Evolutionary conservation across 2,329 filamentous ascomycete genomes (phyloP).

Genomic region (Xylariaceae sp.): DNA sequence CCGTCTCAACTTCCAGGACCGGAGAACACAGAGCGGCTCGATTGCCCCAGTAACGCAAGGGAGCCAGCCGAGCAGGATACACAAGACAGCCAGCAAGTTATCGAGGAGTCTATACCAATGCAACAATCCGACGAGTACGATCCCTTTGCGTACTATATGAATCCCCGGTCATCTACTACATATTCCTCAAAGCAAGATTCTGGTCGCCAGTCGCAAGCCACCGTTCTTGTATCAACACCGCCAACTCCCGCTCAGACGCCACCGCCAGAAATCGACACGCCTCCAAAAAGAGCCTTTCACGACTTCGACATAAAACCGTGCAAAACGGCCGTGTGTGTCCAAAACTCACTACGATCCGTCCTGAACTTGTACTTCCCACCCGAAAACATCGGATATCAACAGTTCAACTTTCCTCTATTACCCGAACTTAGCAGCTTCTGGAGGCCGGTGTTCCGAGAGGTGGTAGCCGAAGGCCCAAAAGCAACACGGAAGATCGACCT

Average conservation of each 20-base stretch:
- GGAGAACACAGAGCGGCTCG: slow-evolving; percentile 8
- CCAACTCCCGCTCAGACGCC: slow-evolving; percentile 44
- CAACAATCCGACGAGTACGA: slow-evolving; percentile 43
- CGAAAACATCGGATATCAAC: slow-evolving; percentile 44
- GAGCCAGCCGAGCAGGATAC: slow-evolving; percentile 9
- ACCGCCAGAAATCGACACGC: slow-evolving; percentile 25
- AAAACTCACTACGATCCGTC: slow-evolving; percentile 54
- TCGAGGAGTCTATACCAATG: slow-evolving; percentile 15
- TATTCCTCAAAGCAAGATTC: slow-evolving; percentile 9
- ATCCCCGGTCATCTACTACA: slow-evolving; percentile 9
- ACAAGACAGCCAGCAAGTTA: slow-evolving; percentile 6
- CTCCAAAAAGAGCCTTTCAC: slow-evolving; percentile 39
- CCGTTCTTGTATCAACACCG: slow-evolving; percentile 29
- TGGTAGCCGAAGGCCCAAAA: slow-evolving; percentile 30
- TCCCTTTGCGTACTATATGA: slow-evolving; percentile 38
- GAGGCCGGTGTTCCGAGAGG: slow-evolving; percentile 48
- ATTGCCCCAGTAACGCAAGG: slow-evolving; percentile 3
- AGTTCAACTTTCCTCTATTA: slow-evolving; percentile 45
- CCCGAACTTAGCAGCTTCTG: slow-evolving; percentile 50
- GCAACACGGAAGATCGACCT: slow-evolving; percentile 48
- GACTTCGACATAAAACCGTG: slow-evolving; percentile 41
- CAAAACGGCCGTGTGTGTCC: slow-evolving; percentile 49
- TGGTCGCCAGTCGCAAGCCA: slow-evolving; percentile 11
- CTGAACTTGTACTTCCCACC: slow-evolving; percentile 49
- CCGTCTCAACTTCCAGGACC: slow-evolving; percentile 18